phyloP scores from a whole-genome alignment of 805 yeast species.

The Starmerella apis region DNA sequence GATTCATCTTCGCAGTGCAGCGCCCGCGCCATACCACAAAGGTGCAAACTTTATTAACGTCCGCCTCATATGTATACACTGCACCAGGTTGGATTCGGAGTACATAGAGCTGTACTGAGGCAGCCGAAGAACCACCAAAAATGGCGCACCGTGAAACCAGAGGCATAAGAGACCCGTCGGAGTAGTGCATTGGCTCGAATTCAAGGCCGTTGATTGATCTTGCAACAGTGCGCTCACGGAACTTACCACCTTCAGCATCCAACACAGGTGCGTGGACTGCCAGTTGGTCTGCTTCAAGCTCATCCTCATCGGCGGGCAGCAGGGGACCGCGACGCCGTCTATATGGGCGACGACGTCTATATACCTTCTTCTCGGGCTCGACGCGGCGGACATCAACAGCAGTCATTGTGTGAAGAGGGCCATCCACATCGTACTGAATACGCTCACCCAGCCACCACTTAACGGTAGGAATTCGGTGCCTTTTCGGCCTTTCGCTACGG shows the following conservation, averaged over 20 bases:
- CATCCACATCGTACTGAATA: constrained; percentile 18
- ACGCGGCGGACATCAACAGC: constrained; percentile 23
- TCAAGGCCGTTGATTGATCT: constrained; percentile 14
- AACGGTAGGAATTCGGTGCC: constrained; percentile 22
- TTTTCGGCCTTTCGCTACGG: constrained; percentile 12
- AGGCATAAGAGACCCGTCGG: constrained; percentile 12
- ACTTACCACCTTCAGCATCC: constrained; percentile 7
- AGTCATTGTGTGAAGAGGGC: constrained; percentile 14
- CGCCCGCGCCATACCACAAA: constrained; percentile 22
- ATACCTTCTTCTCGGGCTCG: constrained; percentile 13
- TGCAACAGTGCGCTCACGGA: constrained; percentile 21
- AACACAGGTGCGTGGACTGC: constrained; percentile 16
- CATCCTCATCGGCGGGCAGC: constrained; percentile 1
- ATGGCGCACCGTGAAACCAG: constrained; percentile 7
- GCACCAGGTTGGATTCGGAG: constrained; percentile 18
- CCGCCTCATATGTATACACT: constrained; percentile 11
- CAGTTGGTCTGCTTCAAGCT: constrained; percentile 7
- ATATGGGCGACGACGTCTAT: constrained; percentile 9
- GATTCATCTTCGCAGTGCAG: constrained; percentile 15
- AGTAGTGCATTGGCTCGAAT: constrained; percentile 11
- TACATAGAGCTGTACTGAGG: constrained; percentile 17
- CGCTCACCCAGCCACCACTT: constrained; percentile 23
- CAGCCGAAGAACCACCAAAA: constrained; percentile 9
- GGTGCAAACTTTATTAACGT: constrained; percentile 18
- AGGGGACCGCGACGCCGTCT: constrained; percentile 11